A percentile compares a stretch with the other conserved stretches of the same genome.
Conservation (phyloP, 441 rosid species). For the Erodium moschatum region DNA sequence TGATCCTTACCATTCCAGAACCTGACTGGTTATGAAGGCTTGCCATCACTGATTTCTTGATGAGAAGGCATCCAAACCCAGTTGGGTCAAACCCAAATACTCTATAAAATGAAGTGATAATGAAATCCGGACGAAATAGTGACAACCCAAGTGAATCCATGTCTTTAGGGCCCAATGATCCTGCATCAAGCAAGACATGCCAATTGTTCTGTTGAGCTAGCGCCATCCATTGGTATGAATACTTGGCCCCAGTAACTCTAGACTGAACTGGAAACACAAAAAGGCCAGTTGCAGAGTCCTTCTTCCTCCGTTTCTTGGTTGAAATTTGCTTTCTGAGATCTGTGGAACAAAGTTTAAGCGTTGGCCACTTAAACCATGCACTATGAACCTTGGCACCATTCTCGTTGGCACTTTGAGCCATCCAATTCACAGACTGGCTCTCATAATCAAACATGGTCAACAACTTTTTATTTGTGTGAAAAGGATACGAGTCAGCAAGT, state of each 20-base stretch:
- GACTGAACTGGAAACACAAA: slow-evolving; percentile 22
- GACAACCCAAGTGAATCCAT: slow-evolving; percentile 13
- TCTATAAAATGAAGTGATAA: not conserved
- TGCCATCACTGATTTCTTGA: not conserved
- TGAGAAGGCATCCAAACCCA: not conserved
- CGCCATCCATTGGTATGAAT: slow-evolving; percentile 22
- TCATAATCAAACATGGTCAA: slow-evolving; percentile 22
- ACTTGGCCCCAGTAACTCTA: slow-evolving; percentile 18
- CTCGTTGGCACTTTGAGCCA: slow-evolving; percentile 15
- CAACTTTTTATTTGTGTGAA: slow-evolving; percentile 15
- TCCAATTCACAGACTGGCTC: slow-evolving; percentile 19
- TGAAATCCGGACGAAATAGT: not conserved
- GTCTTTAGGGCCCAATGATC: not conserved
- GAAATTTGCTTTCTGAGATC: slow-evolving; percentile 17
- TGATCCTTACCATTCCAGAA: not conserved
- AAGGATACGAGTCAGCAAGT: slow-evolving; percentile 10
- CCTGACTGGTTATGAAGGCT: not conserved
- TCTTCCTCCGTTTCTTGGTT: slow-evolving; percentile 12
- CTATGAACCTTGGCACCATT: slow-evolving; percentile 16
- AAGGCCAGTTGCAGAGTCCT: slow-evolving; percentile 10
- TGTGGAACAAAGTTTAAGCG: slow-evolving; percentile 14
- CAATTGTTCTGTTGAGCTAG: slow-evolving; percentile 21
- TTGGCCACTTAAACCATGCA: slow-evolving; percentile 19
- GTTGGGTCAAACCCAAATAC: not conserved
- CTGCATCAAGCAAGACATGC: slow-evolving; percentile 18